Conservation (phyloP, 495 filamentous ascomycete genomes). For the Chaetomium fimeti region DNA sequence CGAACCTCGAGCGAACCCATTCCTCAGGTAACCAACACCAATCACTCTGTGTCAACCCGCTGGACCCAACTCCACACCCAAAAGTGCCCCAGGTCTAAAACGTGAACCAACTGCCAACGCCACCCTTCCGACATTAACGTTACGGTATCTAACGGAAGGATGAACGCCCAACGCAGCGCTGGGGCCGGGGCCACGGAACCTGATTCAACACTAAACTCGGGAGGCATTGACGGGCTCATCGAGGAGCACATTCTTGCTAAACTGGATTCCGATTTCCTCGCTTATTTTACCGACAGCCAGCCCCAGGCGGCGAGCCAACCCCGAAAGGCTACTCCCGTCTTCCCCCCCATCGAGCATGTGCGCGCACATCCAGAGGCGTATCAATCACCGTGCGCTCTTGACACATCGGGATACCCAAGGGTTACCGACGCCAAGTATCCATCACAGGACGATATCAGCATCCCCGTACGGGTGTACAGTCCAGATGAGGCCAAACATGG, state of each 20-base stretch:
- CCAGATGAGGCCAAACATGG: conserved; percentile 40
- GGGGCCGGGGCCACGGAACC: background rate
- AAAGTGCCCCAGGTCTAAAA: background rate
- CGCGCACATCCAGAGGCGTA: conserved; percentile 42
- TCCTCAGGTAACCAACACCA: background rate
- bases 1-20: too few relatives aligned
- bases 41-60: background rate
- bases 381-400: conserved; percentile 39
- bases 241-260: conserved; percentile 32
- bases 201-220: background rate
- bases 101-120: background rate
- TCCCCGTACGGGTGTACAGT: conserved; percentile 48
- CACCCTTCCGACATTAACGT: background rate
- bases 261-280: conserved; percentile 32
- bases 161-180: background rate
- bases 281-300: conserved; percentile 22
- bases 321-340: conserved; percentile 26
- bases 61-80: background rate
- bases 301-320: conserved; percentile 17
- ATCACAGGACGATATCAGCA: conserved; percentile 43
- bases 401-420: conserved; percentile 36
- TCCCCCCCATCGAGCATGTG: conserved; percentile 45
- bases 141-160: background rate
- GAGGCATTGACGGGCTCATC: conserved; percentile 16
- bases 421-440: conserved; percentile 40